phyloP scores from a whole-genome alignment of 257 asterid species.

The Nicotiana tomentosiformis region DNA sequence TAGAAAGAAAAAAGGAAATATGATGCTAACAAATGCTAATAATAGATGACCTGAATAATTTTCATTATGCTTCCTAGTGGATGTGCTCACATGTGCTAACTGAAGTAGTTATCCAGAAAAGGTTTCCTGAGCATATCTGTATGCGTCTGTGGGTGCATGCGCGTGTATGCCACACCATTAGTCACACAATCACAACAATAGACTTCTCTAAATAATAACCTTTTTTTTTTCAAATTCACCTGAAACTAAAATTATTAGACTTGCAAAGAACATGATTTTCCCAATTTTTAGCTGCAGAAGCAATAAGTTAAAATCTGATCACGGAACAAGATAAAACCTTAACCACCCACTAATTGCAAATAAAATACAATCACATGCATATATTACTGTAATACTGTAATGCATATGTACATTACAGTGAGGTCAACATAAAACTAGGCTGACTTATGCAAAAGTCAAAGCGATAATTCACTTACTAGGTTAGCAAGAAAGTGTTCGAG shows the following conservation, averaged over 20 bases:
- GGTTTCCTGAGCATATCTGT: background rate
- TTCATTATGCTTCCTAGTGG: background rate
- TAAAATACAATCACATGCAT: background rate
- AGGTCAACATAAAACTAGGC: background rate
- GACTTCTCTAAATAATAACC: background rate
- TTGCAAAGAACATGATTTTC: background rate
- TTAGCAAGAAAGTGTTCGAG: background rate
- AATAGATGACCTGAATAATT: background rate
- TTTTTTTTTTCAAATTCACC: background rate
- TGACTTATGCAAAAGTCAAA: background rate
- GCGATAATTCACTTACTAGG: background rate
- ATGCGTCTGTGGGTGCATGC: background rate
- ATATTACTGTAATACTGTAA: background rate
- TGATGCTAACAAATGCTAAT: background rate
- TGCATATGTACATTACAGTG: background rate
- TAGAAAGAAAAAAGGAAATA: background rate
- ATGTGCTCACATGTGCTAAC: constrained; percentile 4
- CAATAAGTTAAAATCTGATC: background rate
- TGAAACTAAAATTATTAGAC: background rate
- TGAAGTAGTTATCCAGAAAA: background rate
- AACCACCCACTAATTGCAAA: background rate
- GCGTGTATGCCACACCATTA: background rate
- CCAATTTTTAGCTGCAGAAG: background rate
- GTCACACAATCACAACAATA: background rate
- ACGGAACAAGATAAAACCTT: background rate